Percentiles rank a stretch among this genome's conserved stretches.
These are phyloP conservation scores for Candida glucosophila DNA, from an alignment of 1,139 yeast genomes.

Conservation along the genomic window DNA sequence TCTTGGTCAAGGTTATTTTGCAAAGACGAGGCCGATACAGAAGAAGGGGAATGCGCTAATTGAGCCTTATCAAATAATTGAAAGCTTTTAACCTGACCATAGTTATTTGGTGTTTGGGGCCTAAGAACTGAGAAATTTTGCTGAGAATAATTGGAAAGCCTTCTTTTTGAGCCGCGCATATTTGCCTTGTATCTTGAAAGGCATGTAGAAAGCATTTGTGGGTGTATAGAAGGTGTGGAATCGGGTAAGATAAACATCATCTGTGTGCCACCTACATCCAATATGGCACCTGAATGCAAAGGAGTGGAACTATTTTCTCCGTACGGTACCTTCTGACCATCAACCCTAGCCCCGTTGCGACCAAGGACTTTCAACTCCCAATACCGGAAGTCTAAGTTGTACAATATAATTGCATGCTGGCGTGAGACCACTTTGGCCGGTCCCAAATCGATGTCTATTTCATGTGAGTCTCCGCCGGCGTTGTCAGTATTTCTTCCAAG, in stretches of 20 bases:
- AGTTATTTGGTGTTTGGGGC: constrained; percentile 8
- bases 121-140: constrained; percentile 7
- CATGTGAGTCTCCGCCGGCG: constrained; percentile 8
- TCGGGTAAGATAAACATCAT: constrained; percentile 98
- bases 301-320: constrained; percentile 43
- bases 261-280: constrained; percentile 95
- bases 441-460: constrained; percentile 81
- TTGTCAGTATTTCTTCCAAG: constrained; percentile 82
- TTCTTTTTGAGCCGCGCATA: constrained; percentile 11
- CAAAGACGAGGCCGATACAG: constrained; percentile 32
- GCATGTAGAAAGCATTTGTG: constrained; percentile 35
- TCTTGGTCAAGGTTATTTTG: constrained; percentile 54
- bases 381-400: constrained; percentile 61
- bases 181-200: constrained; percentile 24
- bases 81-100: constrained; percentile 31
- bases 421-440: constrained; percentile 95
- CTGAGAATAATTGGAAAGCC: constrained; percentile 11
- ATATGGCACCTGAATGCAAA: constrained; percentile 74
- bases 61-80: constrained; percentile 45
- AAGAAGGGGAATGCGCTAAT: constrained; percentile 31
- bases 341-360: constrained; percentile 88
- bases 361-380: constrained; percentile 87
- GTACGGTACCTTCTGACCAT: constrained; percentile 51
- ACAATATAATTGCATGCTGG: constrained; percentile 76
- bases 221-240: constrained; percentile 62